Base-by-base conservation (phyloP, 768 basidiomycete species). In the Galerina marginata region DNA sequence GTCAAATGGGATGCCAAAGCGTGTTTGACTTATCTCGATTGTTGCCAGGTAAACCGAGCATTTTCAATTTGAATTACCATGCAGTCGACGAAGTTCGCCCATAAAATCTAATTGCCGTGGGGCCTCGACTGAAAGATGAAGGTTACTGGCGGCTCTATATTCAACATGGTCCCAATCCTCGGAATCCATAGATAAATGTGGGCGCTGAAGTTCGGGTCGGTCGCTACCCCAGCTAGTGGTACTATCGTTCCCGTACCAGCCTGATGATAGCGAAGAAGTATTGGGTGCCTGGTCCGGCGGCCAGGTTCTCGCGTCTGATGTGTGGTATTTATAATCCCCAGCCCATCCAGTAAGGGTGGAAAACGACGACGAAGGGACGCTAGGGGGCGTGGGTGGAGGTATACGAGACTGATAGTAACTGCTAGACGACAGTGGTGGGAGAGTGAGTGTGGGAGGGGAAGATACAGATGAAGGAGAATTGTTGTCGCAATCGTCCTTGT, bases 261-360 rank as follows among this genome's bases (percentile, higher is more conserved):
- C 25, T 33, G 56, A 57, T 14, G 65, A 42, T 12, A 60, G 39
- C 36, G 65, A 16, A 5, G 64, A 49, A 9, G 50, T 29, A 37
- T 51, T 6, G 33, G 45, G 16, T 25, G 47, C n/a, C 33, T 48
- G 3, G 56, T 20, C 33, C 23, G 48, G 23, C 60, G 60, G 59
- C 67, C 63, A 64, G 25, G 61, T 49, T 55, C 58, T 58, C 47
- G 53, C 26, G 33, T 57, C 56, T 36, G 59, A 55, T n/a, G 48
- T 49, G 20, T 68, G 54, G 51, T 66, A 56, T 58, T 65, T 66
- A 48, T 68, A 71, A 38, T 71, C 75, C 36, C 77, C 77, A 47
- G 72, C 75, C 77, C 77, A 79, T 15, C 76, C 77, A 10, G 71
- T 72, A 25, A 79, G 68, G 26, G 76, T 74, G 44, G 77, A 79